A percentile compares a stretch with the other conserved stretches of the same genome.
Evolutionary conservation across 805 yeast species (phyloP).

Genomic region (Scheffersomyces lignosus): DNA sequence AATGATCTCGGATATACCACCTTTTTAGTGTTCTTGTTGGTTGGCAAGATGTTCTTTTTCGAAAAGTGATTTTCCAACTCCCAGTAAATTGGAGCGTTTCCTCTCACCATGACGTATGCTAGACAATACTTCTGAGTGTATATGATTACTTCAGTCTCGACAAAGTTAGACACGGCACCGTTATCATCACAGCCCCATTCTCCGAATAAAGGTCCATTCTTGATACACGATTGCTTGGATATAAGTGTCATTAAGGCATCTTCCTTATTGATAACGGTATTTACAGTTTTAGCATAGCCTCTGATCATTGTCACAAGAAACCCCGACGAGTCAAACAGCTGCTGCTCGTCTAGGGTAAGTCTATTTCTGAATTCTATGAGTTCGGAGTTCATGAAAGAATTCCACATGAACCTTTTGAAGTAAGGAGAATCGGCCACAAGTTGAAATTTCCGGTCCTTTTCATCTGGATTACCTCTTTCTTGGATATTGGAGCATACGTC

Average conservation of each 20-base stretch:
- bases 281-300: conserved; percentile 52
- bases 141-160: conserved; percentile 51
- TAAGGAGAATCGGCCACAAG: conserved; percentile 39
- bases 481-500: conserved; percentile 48
- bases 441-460: conserved; percentile 15
- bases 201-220: conserved; percentile 52
- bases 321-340: conserved; percentile 44
- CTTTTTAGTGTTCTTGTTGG: conserved; percentile 36
- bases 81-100: conserved; percentile 60
- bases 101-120: conserved; percentile 47
- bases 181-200: conserved; percentile 60
- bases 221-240: conserved; percentile 51
- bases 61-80: conserved; percentile 46
- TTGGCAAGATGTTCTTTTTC: conserved; percentile 32
- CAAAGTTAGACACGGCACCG: conserved; percentile 52
- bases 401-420: conserved; percentile 52
- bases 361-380: conserved; percentile 47
- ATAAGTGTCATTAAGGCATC: conserved; percentile 48
- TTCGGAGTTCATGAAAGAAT: conserved; percentile 45
- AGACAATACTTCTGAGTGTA: conserved; percentile 42
- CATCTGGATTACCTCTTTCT: conserved; percentile 34
- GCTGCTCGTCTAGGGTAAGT: conserved; percentile 40
- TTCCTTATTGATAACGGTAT: conserved; percentile 27
- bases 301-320: conserved; percentile 49
- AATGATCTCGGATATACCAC: conserved; percentile 49